These are phyloP conservation scores for Scenedesmus sp. DNA, from an alignment of 163 green algal species.

Conservation along the genomic window DNA sequence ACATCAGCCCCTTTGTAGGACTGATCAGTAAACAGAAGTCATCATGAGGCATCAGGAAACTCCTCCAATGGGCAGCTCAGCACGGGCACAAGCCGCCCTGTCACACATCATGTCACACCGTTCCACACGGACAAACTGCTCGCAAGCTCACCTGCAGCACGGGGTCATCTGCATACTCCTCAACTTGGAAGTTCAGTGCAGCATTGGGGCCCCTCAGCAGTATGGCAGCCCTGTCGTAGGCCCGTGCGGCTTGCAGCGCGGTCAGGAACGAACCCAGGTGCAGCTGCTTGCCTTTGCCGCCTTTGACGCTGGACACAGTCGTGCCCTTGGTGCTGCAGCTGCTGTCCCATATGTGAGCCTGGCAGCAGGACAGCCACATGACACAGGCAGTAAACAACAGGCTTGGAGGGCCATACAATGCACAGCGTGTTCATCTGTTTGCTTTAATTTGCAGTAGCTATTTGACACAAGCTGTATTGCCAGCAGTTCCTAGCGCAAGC, in stretches of 20 bases:
- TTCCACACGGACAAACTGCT: neutral
- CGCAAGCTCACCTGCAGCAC: conserved; percentile 34
- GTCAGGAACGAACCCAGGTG: conserved; percentile 50
- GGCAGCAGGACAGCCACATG: neutral
- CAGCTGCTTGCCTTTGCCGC: conserved; percentile 54
- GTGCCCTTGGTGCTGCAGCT: conserved; percentile 18
- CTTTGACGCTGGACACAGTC: neutral
- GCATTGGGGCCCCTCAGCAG: conserved; percentile 36
- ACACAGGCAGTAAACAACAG: neutral
- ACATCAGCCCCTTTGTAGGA: neutral
- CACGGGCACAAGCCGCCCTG: neutral
- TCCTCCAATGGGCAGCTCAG: conserved; percentile 41
- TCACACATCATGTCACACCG: neutral
- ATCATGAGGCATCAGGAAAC: conserved; percentile 44
- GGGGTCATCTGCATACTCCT: conserved; percentile 41
- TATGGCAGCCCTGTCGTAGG: conserved; percentile 52
- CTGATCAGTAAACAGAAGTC: neutral
- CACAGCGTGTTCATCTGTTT: too few species aligned
- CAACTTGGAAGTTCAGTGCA: conserved; percentile 33
- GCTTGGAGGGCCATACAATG: too few species aligned
- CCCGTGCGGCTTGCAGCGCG: conserved; percentile 29
- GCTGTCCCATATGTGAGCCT: conserved; percentile 56
- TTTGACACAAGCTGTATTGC: too few species aligned
- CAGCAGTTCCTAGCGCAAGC: too few species aligned
- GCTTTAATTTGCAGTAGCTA: too few species aligned